Evolutionary conservation across 768 basidiomycete genomes (phyloP).

Genomic region (Glaciozyma martinii): DNA sequence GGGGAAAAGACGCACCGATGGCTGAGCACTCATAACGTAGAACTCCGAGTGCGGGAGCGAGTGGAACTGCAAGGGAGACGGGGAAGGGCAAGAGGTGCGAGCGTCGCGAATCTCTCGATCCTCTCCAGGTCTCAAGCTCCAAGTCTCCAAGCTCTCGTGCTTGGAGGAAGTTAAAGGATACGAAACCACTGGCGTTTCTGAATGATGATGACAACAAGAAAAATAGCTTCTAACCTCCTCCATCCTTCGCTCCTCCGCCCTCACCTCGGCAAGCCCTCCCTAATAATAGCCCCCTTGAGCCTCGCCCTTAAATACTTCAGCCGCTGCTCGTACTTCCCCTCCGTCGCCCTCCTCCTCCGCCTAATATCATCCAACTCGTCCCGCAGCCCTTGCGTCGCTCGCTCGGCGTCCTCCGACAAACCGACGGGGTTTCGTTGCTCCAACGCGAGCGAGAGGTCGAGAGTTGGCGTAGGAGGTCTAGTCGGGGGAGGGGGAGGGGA

Average conservation of each 20-base stretch:
- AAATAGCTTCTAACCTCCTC: background rate
- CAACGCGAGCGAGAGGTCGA: background rate
- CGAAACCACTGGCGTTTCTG: too few relatives aligned
- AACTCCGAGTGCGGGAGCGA: too few relatives aligned
- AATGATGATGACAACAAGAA: too few relatives aligned
- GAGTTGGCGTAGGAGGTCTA: background rate
- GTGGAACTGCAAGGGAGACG: too few relatives aligned
- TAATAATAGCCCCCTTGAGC: slow-evolving; percentile 10
- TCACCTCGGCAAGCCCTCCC: slow-evolving; percentile 3
- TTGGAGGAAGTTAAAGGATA: too few relatives aligned
- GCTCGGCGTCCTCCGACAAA: background rate
- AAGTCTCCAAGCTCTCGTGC: too few relatives aligned
- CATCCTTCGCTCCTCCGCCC: background rate
- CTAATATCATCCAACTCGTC: background rate
- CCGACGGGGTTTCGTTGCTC: background rate
- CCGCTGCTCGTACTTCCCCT: slow-evolving; percentile 14
- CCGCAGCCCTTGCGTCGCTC: background rate
- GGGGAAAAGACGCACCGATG: too few relatives aligned
- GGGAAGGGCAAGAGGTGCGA: too few relatives aligned
- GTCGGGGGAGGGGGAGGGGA: too few relatives aligned
- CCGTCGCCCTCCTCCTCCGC: slow-evolving; percentile 1
- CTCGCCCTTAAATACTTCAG: slow-evolving; percentile 9
- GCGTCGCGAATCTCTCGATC: too few relatives aligned
- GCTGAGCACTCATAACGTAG: too few relatives aligned
- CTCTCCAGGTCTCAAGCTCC: too few relatives aligned